A percentile compares a stretch with the other conserved stretches of the same genome.
phyloP scores from a whole-genome alignment of 2,329 filamentous ascomycete species.

The Fonsecaea monophora region DNA sequence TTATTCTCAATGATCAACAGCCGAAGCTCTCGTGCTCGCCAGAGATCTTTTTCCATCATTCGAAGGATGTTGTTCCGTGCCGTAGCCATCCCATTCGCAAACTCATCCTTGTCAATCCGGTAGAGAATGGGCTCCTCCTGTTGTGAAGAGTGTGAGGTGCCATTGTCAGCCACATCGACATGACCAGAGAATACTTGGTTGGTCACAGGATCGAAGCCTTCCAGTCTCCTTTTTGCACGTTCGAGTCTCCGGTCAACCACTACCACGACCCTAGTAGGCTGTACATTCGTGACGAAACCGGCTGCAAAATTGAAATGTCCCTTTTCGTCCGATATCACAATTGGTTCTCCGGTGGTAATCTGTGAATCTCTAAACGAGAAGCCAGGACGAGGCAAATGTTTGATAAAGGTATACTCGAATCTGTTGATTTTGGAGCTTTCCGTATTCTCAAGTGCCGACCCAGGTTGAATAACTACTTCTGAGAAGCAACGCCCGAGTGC shows the following conservation, averaged over 20 bases:
- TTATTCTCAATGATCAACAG: slow-evolving; percentile 79
- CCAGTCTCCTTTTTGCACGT: slow-evolving; percentile 77
- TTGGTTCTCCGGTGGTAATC: slow-evolving; percentile 82
- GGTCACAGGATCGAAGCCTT: slow-evolving; percentile 74
- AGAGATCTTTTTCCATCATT: slow-evolving; percentile 81
- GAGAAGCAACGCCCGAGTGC: slow-evolving; percentile 88
- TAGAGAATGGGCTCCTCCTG: slow-evolving; percentile 63
- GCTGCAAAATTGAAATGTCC: slow-evolving; percentile 95
- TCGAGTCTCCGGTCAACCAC: slow-evolving; percentile 90
- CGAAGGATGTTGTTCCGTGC: slow-evolving; percentile 93
- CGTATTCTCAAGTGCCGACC: slow-evolving; percentile 72
- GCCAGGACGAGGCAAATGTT: slow-evolving; percentile 64
- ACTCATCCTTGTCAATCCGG: slow-evolving; percentile 95
- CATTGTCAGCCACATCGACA: slow-evolving; percentile 75
- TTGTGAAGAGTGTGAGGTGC: slow-evolving; percentile 3
- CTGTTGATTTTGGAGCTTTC: slow-evolving; percentile 85
- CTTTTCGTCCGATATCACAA: slow-evolving; percentile 94
- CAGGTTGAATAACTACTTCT: slow-evolving; percentile 81
- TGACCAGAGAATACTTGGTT: slow-evolving; percentile 92
- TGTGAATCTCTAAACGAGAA: slow-evolving; percentile 94
- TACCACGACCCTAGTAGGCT: slow-evolving; percentile 78
- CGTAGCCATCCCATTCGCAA: slow-evolving; percentile 95
- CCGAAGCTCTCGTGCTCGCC: slow-evolving; percentile 74
- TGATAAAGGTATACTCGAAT: slow-evolving; percentile 84
- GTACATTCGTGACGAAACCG: slow-evolving; percentile 82